phyloP scores from a whole-genome alignment of 495 filamentous ascomycete genomes.

The Tricharina praecox region DNA sequence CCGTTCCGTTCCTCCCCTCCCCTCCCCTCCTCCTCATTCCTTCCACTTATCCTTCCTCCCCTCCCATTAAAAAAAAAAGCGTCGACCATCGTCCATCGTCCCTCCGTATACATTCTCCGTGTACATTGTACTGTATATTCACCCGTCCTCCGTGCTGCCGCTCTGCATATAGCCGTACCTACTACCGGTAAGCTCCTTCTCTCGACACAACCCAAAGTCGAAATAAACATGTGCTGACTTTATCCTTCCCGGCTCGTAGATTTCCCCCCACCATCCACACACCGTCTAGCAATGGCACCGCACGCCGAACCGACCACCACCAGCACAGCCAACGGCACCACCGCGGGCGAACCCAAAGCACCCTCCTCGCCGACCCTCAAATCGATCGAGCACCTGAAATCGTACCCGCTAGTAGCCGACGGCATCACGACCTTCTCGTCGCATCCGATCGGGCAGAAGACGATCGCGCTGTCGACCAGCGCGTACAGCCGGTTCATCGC shows the following conservation, averaged over 20 bases:
- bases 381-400: constrained; percentile 51
- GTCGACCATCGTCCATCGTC: too few relatives aligned
- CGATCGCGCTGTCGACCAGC: constrained; percentile 50
- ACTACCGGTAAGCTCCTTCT: too few relatives aligned
- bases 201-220: too few relatives aligned
- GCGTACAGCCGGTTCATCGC: constrained; percentile 44
- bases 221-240: too few relatives aligned
- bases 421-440: constrained; percentile 57
- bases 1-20: not conserved
- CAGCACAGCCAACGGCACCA: constrained; percentile 10
- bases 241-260: too few relatives aligned
- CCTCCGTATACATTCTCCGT: too few relatives aligned
- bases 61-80: too few relatives aligned
- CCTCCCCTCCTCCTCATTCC: not conserved
- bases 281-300: constrained; percentile 8
- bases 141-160: not conserved
- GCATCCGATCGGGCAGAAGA: constrained; percentile 65
- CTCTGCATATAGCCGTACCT: not conserved
- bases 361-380: constrained; percentile 11
- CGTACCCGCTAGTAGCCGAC: constrained; percentile 74
- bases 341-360: constrained; percentile 9
- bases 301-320: constrained; percentile 9
- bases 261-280: too few relatives aligned
- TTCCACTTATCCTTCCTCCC: too few relatives aligned
- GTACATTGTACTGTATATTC: too few relatives aligned